Conservation (phyloP, 139 green algal genomes). For the Coelastrella sp. region DNA sequence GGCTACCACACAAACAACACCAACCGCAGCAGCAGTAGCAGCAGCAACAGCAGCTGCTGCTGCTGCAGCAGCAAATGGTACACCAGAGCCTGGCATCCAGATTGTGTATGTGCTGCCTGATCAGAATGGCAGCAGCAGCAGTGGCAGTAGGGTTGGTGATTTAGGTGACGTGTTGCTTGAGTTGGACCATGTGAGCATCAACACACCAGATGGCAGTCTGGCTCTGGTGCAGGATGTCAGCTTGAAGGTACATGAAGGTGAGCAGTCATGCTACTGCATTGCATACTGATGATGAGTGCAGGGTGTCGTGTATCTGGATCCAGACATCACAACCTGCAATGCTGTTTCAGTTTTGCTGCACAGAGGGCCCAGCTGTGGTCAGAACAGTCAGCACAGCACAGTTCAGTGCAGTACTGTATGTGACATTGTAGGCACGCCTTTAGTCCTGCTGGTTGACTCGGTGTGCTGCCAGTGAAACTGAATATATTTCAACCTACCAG, state of each 20-base stretch:
- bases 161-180: constrained; percentile 61
- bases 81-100: not conserved
- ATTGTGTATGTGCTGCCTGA: constrained; percentile 11
- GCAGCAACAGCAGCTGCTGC: not conserved
- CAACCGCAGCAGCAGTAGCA: constrained; percentile 3
- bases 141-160: not conserved
- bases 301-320: too few relatives aligned
- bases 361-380: too few relatives aligned
- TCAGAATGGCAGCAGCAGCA: not conserved
- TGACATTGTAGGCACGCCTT: too few relatives aligned
- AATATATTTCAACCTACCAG: too few relatives aligned
- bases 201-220: constrained; percentile 70
- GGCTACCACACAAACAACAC: too few relatives aligned
- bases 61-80: not conserved
- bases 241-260: constrained; percentile 62
- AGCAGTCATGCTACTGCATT: not conserved
- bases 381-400: too few relatives aligned
- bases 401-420: too few relatives aligned
- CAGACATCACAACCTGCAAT: too few relatives aligned
- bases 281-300: too few relatives aligned
- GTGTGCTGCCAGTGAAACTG: too few relatives aligned
- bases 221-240: constrained; percentile 74
- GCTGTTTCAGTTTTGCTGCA: too few relatives aligned
- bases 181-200: constrained; percentile 77
- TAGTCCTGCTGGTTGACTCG: too few relatives aligned